A percentile compares a stretch with the other conserved stretches of the same genome.
Evolutionary conservation across 148 eudicot genomes (phyloP).

Genomic region (Limonium bicolor): DNA sequence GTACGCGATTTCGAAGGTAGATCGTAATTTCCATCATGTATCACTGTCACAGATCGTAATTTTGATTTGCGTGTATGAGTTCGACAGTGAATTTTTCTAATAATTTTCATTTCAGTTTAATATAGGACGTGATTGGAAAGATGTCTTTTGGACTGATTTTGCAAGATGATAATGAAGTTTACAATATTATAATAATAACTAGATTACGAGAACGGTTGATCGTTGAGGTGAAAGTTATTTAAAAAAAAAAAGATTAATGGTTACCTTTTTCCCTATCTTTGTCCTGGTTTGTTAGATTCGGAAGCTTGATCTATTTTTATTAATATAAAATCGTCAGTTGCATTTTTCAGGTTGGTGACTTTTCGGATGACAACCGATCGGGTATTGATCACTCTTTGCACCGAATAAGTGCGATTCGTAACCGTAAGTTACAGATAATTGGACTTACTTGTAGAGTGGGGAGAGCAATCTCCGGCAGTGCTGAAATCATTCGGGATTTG

Average conservation of each 20-base stretch:
- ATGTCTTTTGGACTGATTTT: too few relatives aligned
- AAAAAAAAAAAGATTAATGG: too few relatives aligned
- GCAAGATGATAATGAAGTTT: too few relatives aligned
- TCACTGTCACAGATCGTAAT: too few relatives aligned
- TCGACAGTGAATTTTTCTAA: too few relatives aligned
- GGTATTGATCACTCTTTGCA: conserved; percentile 90
- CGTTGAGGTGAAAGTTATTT: too few relatives aligned
- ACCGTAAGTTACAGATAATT: conserved; percentile 81
- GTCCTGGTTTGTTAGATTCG: neutral
- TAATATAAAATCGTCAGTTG: conserved; percentile 10
- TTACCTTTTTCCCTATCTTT: neutral
- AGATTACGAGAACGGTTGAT: too few relatives aligned
- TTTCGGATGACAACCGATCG: conserved; percentile 94
- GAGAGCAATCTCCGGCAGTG: conserved; percentile 94
- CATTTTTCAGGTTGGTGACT: conserved; percentile 83
- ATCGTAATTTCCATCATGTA: too few relatives aligned
- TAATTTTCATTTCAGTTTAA: too few relatives aligned
- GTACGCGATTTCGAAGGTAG: conserved; percentile 84
- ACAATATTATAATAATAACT: too few relatives aligned
- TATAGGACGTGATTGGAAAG: too few relatives aligned
- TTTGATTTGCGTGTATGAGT: too few relatives aligned
- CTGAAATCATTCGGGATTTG: conserved; percentile 81
- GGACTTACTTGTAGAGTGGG: conserved; percentile 99
- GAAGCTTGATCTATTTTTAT: neutral
- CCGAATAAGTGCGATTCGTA: conserved; percentile 95